These are phyloP conservation scores for Protomyces pachydermus DNA, from an alignment of 1,139 yeast genomes.

Conservation along the genomic window DNA sequence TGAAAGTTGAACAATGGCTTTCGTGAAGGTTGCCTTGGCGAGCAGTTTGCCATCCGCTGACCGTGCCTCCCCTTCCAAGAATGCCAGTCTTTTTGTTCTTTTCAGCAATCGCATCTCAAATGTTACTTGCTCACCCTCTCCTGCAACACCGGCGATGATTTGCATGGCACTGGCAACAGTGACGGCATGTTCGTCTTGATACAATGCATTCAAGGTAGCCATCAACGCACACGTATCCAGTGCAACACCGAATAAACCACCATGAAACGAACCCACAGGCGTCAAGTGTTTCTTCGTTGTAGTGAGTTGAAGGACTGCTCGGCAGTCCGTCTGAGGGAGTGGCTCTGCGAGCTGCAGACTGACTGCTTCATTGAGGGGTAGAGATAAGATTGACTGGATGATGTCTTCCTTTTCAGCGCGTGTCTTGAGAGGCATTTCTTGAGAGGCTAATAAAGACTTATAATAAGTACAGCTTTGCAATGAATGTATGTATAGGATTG, in stretches of 20 bases:
- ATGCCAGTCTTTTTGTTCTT: not conserved
- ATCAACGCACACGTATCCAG: not conserved
- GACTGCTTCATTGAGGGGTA: not conserved
- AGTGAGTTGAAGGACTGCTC: not conserved
- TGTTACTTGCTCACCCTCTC: not conserved
- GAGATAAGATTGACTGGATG: not conserved
- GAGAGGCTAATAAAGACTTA: too few species aligned
- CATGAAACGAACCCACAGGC: not conserved
- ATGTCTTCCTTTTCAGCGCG: not conserved
- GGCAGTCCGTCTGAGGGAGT: not conserved
- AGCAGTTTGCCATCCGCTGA: not conserved
- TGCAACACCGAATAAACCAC: not conserved
- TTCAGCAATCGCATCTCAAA: not conserved
- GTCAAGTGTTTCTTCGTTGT: not conserved
- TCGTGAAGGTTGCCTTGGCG: not conserved
- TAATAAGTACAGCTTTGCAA: too few species aligned
- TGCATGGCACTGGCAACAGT: not conserved
- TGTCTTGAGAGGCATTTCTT: not conserved
- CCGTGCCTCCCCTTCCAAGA: not conserved
- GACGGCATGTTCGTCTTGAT: not conserved
- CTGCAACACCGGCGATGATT: not conserved
- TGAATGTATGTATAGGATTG: too few species aligned
- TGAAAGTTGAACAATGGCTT: not conserved
- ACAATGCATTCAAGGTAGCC: not conserved
- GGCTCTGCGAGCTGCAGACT: not conserved